Evolutionary conservation across 2,329 filamentous ascomycete genomes (phyloP).

Genomic region (Neofusicoccum sp.): DNA sequence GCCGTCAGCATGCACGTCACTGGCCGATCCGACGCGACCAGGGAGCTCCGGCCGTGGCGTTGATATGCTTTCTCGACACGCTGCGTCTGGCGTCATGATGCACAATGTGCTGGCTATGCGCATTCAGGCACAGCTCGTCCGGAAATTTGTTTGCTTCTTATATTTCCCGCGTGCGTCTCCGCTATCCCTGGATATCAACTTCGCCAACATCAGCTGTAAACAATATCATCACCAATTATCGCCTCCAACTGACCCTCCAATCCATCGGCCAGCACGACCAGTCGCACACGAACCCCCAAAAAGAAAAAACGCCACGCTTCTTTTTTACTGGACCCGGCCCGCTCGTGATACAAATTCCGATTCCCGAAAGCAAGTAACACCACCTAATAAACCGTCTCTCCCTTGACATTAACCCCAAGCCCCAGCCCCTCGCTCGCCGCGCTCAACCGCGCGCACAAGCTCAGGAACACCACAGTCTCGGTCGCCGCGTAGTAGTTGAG

Average conservation of each 20-base stretch:
- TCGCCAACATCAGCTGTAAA: background rate
- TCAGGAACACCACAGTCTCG: slow-evolving; percentile 90
- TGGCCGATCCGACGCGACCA: too few species aligned
- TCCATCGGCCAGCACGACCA: background rate
- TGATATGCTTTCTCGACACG: too few species aligned
- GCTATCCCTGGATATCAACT: background rate
- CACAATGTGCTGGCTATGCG: too few species aligned
- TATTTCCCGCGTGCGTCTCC: too few species aligned
- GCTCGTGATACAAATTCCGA: background rate
- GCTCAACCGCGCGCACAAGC: slow-evolving; percentile 78
- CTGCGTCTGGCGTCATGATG: too few species aligned
- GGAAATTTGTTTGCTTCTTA: too few species aligned
- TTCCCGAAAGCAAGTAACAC: background rate
- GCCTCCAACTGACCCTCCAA: background rate
- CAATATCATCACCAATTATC: background rate
- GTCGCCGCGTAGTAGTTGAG: slow-evolving; percentile 97
- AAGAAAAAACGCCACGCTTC: background rate
- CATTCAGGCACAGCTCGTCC: too few species aligned
- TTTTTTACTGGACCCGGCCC: background rate
- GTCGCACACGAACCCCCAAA: background rate
- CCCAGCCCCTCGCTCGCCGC: slow-evolving; percentile 52
- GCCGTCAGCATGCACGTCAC: too few species aligned
- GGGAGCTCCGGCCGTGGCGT: too few species aligned
- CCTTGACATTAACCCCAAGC: slow-evolving; percentile 7
- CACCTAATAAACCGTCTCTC: background rate